A percentile compares a stretch with the other conserved stretches of the same genome.
phyloP scores from a whole-genome alignment of 192 early-diverging fungal genomes.

The Dissophora globulifera region DNA sequence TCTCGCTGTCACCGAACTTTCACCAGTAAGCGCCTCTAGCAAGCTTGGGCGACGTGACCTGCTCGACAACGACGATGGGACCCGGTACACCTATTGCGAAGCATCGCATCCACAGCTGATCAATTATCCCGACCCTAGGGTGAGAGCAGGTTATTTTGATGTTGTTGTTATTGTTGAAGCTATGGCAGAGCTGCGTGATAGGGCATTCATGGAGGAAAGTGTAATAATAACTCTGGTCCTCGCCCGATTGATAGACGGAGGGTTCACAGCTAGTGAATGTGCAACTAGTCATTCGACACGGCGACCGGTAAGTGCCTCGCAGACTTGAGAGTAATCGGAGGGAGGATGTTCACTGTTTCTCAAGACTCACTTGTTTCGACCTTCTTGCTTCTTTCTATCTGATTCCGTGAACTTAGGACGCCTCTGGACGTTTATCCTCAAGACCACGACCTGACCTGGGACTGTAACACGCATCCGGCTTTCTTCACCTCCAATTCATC shows the following conservation, averaged over 20 bases:
- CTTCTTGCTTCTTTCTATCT: background rate
- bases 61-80: constrained; percentile 7
- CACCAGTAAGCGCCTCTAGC: background rate
- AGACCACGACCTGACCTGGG: constrained; percentile 13
- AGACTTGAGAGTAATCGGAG: background rate
- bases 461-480: background rate
- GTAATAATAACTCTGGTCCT: background rate
- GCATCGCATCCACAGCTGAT: background rate
- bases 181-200: no score
- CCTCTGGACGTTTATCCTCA: background rate
- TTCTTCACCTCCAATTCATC: background rate
- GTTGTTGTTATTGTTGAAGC: no score
- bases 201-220: no score
- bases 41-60: background rate
- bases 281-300: constrained; percentile 29
- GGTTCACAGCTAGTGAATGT: constrained; percentile 9
- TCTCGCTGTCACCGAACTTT: no score
- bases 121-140: constrained; percentile 13
- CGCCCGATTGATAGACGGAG: background rate
- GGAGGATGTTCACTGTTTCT: no score
- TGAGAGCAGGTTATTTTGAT: no score
- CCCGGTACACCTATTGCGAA: constrained; percentile 17
- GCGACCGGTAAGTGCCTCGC: constrained; percentile 25
- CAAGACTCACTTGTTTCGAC: background rate
- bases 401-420: background rate